These are phyloP conservation scores for Ascochyta rabiei DNA, from an alignment of 2,329 filamentous ascomycete genomes.

Conservation along the genomic window DNA sequence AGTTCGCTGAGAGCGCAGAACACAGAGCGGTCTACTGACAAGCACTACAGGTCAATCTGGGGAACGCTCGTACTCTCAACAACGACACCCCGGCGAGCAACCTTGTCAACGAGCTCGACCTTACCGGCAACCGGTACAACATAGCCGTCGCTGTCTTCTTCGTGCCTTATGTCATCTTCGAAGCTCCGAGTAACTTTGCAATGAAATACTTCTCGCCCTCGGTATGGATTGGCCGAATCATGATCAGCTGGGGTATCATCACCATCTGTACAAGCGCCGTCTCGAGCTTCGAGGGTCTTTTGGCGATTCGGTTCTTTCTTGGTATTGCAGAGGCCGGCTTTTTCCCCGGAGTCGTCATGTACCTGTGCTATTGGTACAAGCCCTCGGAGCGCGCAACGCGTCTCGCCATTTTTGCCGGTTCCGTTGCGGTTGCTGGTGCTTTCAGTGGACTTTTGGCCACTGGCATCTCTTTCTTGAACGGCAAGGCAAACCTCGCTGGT, in stretches of 20 bases:
- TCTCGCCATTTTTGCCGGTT: conserved; percentile 79
- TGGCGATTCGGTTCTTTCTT: conserved; percentile 60
- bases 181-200: conserved; percentile 62
- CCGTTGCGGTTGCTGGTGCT: conserved; percentile 76
- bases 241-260: conserved; percentile 71
- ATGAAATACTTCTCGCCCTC: conserved; percentile 47
- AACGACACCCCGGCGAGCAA: conserved; percentile 24
- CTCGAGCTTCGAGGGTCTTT: conserved; percentile 63
- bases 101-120: conserved; percentile 23
- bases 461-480: conserved; percentile 71
- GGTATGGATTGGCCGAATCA: conserved; percentile 60
- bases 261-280: conserved; percentile 73
- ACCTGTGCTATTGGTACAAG: conserved; percentile 82
- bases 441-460: conserved; percentile 75
- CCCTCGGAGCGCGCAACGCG: conserved; percentile 76
- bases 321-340: conserved; percentile 74
- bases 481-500: conserved; percentile 53
- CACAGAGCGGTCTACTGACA: neutral
- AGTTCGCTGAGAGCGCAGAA: neutral
- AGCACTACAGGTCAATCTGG: conserved; percentile 24
- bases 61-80: conserved; percentile 30
- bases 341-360: conserved; percentile 69
- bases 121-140: conserved; percentile 25
- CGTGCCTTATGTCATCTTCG: conserved; percentile 64
- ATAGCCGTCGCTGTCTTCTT: conserved; percentile 43